Evolutionary conservation across 257 asterid species (phyloP), one percentile per base, ranked within the genome.

Genomic region (Fraxinus pennsylvanica): DNA sequence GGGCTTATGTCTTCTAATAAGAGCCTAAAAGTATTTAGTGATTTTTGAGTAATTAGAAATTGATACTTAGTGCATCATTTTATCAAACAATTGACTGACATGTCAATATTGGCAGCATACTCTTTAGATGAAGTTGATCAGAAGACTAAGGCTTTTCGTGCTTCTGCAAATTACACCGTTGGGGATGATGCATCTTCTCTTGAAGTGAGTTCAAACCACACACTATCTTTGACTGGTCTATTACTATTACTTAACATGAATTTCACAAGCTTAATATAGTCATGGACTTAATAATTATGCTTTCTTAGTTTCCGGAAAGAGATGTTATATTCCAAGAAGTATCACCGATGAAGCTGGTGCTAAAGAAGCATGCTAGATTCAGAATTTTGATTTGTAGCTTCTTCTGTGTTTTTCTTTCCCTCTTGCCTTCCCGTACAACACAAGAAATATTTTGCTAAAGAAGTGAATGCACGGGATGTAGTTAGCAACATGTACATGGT

Each of bases 51-150:
- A 63, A 43, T 41, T 43, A 43, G 52, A 10, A 25, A 10, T 27
- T 9, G 19, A 22, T 63, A 27, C 35, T 27, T 12, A 10, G 69
- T 10, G 7, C 69, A 63, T 25, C 12, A 25, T 25, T 63, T 63
- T 9, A 25, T 25, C 35, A 63, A 27, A 57, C 30, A 27, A 9
- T 22, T 63, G 69, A 25, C 69, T 63, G 69, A 12, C 69, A 4
- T 22, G 69, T 22, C 36, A 27, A 73, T 79, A 22, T 80, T 67
- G 82, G 86, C 93, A 94, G 98, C 96, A 38, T 91, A 87, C 87
- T 77, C 96, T 63, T 41, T 79, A 82, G 92, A 90, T 50, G 98
- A 93, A 80, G 82, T 92, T 76, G 96, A 83, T 78, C 85, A 87
- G 84, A 93, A 88, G 86, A 83, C 90, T 14, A 88, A 86, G 88